Evolutionary conservation across 306 rosid genomes (phyloP), one percentile per base, ranked within the genome.

Genomic region (Elaeagnus macrophylla): DNA sequence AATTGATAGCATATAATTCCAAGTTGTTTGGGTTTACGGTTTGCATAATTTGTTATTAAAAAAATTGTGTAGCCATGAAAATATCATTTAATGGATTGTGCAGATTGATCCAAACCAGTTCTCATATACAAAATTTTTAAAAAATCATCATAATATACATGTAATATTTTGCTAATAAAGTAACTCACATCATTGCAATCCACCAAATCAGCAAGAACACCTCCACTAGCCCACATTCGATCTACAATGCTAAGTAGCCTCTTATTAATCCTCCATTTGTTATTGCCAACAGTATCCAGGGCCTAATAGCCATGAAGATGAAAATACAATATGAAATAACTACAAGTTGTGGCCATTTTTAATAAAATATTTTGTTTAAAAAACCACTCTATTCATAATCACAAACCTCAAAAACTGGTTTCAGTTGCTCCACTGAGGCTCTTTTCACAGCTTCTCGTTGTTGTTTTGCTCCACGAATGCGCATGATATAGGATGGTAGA

Each of bases 171-270:
- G 32, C 32, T 25, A 25, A 66, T 67, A 37, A 41, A 52, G 50
- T 51, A 65, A 78, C 93, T 91, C 72, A 91, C 99, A 71, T 91
- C 95, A 80, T 61, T 25, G 10, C 85, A 85, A 70, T 87, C 95
- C 61, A 91, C 99, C 76, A 86, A 71, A 82, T 71, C 93, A 60
- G 89, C 99, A 17, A 91, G 83, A 57, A 71, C 61, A 13, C 91
- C 99, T 62, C 99, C 99, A 48, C 72, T 57, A 38, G 83, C 80
- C 99, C 99, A 86, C 65, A 91, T 78, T 77, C 95, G 87, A 61
- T 91, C 99, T 42, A 82, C 73, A 53, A 91, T 74, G 64, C 58
- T 60, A 56, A 87, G 81, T 15, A 91, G 74, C 81, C 68, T 80
- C 74, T 70, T 84, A 77, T 91, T 87, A 72, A 87, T 15, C 80